Evolutionary conservation across 352 stramenopile species (phyloP), one percentile per base, ranked within the genome.

Genomic region (Plasmopara muralis): DNA sequence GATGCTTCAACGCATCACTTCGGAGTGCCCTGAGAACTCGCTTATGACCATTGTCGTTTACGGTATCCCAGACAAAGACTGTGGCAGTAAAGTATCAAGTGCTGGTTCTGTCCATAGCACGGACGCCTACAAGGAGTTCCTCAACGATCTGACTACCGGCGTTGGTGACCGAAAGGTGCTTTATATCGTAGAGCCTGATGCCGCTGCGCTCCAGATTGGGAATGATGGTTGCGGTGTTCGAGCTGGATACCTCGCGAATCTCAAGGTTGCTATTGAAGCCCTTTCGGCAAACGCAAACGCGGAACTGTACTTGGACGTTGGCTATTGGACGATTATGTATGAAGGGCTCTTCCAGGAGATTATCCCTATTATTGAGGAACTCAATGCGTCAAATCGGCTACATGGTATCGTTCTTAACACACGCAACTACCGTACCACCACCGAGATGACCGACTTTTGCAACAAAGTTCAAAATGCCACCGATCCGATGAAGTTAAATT

Each of bases 51-150:
- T 87, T 43, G 72, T 79, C 4, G 72, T 88, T 37, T 88, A 88
- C 50, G 77, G 77, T 14, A 60, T 88, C 9, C 77, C 77, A 1
- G 52, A 82, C 51, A 85, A 88, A 52, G 74, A 88, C 60, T 88
- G 77, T 48, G 64, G 68, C 28, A 68, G 59, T 34, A 66, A 69
- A 12, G 74, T 81, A 20, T 87, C 77, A 18, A 62, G 56, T 4
- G 59, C 58, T 9, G 64, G 66, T 37, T 62, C 47, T 13, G 67
- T 76, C 2, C 59, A 68, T n/a, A 82, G 52, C 50, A 57, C 65
- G 1, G 63, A 62, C 18, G 65, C 79, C 41, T 83, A 85, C 49
- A 45, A 65, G 28, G 49, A 57, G 15, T 87, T 82, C 60, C 53
- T 87, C 5, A 53, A 60, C 1, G 55, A 60, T 18, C 43, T 83